phyloP scores from a whole-genome alignment of 495 filamentous ascomycete species.

The Tuber umbilicatum region DNA sequence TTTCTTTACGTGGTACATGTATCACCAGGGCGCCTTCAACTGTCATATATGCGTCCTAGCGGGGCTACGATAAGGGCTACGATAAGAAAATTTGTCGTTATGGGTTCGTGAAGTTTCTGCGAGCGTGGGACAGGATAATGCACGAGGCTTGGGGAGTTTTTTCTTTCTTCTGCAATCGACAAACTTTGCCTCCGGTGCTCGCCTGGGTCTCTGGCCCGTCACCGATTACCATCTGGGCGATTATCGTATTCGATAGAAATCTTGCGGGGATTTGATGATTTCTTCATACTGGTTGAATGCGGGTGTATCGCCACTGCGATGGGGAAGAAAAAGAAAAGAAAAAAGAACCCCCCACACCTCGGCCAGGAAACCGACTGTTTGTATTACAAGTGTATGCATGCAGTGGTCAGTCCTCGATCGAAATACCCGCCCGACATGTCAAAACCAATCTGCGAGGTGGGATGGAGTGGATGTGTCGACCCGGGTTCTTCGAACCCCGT shows the following conservation, averaged over 20 bases:
- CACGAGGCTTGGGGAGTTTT: background rate
- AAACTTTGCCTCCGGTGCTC: background rate
- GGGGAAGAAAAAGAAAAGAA: too few relatives aligned
- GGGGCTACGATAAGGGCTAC: background rate
- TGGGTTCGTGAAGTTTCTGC: background rate
- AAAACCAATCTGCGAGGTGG: too few relatives aligned
- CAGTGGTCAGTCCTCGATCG: background rate
- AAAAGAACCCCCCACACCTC: background rate
- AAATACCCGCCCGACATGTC: background rate
- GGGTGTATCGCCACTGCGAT: background rate
- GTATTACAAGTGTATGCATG: background rate
- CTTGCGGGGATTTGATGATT: background rate
- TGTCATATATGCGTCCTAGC: too few relatives aligned
- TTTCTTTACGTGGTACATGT: too few relatives aligned
- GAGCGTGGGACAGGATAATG: background rate
- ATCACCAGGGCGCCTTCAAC: too few relatives aligned
- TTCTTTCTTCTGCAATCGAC: background rate
- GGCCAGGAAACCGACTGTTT: background rate
- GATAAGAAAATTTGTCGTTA: background rate
- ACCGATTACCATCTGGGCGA: background rate
- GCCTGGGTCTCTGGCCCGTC: background rate
- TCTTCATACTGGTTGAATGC: background rate
- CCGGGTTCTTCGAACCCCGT: too few relatives aligned
- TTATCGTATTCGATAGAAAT: background rate
- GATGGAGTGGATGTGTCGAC: too few relatives aligned